Base-by-base conservation (phyloP, 2,329 filamentous ascomycete genomes). In the Cryphonectria naterciae region DNA sequence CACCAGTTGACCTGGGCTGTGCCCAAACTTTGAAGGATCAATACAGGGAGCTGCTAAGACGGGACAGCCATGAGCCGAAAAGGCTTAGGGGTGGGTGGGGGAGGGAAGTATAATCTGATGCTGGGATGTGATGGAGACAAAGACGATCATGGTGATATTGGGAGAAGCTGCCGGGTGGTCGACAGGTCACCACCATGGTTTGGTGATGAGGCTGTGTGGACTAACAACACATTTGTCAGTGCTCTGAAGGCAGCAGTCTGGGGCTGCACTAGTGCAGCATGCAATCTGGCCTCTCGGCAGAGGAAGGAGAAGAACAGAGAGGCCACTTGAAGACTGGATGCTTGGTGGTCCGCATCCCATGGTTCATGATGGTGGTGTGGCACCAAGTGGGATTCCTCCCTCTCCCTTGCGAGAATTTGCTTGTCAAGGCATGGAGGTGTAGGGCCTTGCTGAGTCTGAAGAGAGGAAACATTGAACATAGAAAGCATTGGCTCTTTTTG, bases 191-290 rank as follows among this genome's bases (percentile, higher is more conserved):
- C 41, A 43, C 13, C 15, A 22, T 7, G 6, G 10, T n/a, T 25
- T 28, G n/a, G 52, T 56, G 52, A 28, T 25, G 52, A 56, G 52
- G 52, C 52, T 56, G 52, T 6, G n/a, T 28, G n/a, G n/a, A 56
- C 13, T 7, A 56, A 56, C 25, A 28, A 15, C 25, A 49, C 19
- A n/a, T 11, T 5, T 3, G 8, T 11, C 11, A 8, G 19, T 22
- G 2, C 58, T 39, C 58, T 10, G 35, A 32, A 61, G 58, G 58
- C 58, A 39, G 35, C 58, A 61, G 58, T 39, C 17, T 39, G 25
- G 60, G 61, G 39, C 52, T 28, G 35, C 62, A 41, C 67, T 70
- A 46, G 58, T 13, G 60, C 65, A 41, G 65, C 52, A 52, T 22
- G 52, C 43, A 4, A 17, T 17, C 52, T 28, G 43, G n/a, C 4